Evolutionary conservation across 768 basidiomycete genomes (phyloP).

Genomic region (Lepiota venenata): DNA sequence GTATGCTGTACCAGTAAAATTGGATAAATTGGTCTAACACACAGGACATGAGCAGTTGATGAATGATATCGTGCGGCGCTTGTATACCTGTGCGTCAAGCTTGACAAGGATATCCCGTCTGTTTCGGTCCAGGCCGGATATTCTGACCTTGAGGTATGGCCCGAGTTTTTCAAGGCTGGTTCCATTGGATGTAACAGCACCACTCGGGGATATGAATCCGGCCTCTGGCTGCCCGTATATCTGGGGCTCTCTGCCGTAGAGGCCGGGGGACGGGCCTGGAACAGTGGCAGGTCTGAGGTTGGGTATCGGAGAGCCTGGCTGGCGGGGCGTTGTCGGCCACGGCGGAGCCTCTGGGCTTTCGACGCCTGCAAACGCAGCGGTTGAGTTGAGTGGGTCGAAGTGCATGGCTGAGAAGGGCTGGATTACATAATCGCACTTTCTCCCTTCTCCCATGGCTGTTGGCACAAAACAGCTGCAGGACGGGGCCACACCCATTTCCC

Average conservation of each 20-base stretch:
- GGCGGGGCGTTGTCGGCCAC: constrained; percentile 82
- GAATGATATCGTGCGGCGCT: constrained; percentile 8
- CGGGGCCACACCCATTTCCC: background rate
- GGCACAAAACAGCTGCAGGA: too few relatives aligned
- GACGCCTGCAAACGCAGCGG: constrained; percentile 48
- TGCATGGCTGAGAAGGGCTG: constrained; percentile 31
- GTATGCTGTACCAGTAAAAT: constrained; percentile 86
- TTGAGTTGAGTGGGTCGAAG: constrained; percentile 67
- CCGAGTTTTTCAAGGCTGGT: constrained; percentile 69
- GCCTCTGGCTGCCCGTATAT: constrained; percentile 86
- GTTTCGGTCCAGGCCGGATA: constrained; percentile 92
- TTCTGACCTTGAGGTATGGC: constrained; percentile 85
- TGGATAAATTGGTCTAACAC: constrained; percentile 85
- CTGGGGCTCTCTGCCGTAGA: constrained; percentile 78
- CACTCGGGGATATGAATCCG: constrained; percentile 76
- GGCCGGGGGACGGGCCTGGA: constrained; percentile 49
- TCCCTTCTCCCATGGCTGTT: background rate
- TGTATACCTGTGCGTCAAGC: constrained; percentile 87
- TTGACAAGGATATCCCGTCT: constrained; percentile 91
- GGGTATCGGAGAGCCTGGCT: constrained; percentile 67
- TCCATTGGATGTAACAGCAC: constrained; percentile 65
- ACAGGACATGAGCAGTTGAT: background rate
- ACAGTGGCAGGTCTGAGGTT: constrained; percentile 63
- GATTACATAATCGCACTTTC: constrained; percentile 3
- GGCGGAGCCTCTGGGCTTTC: constrained; percentile 48